A percentile compares a stretch with the other conserved stretches of the same genome.
phyloP scores from a whole-genome alignment of 129 eudicot genomes.

The Rutidosis leptorrhynchoides region DNA sequence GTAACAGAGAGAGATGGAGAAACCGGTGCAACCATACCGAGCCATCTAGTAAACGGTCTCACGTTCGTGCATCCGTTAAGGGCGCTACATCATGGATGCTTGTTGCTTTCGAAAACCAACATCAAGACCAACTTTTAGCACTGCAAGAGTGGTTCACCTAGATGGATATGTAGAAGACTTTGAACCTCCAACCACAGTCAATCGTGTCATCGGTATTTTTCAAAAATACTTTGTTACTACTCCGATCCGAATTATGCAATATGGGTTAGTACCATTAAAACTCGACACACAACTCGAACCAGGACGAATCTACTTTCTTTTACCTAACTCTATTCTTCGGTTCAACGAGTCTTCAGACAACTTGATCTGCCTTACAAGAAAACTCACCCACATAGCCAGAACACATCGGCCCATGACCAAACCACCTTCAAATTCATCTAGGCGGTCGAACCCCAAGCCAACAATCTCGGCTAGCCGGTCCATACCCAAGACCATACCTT shows the following conservation, averaged over 20 bases:
- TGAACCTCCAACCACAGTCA: slow-evolving; percentile 41
- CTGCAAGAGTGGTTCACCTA: slow-evolving; percentile 44
- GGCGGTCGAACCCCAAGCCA: not conserved
- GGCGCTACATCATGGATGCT: slow-evolving; percentile 16
- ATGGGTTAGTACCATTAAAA: slow-evolving; percentile 36
- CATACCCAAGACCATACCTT: not conserved
- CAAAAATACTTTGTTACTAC: slow-evolving; percentile 50
- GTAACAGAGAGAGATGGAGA: slow-evolving; percentile 2
- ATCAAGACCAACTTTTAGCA: not conserved
- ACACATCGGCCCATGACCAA: slow-evolving; percentile 5
- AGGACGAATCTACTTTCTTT: slow-evolving; percentile 46
- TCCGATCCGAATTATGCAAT: slow-evolving; percentile 39
- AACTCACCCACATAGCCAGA: slow-evolving; percentile 39
- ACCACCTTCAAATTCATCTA: not conserved
- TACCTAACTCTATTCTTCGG: slow-evolving; percentile 43
- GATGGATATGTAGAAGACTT: slow-evolving; percentile 47
- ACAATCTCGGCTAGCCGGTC: slow-evolving; percentile 8
- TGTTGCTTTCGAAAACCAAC: slow-evolving; percentile 21
- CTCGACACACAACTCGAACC: slow-evolving; percentile 33
- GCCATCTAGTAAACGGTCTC: not conserved
- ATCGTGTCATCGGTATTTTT: slow-evolving; percentile 29
- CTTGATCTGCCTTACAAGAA: slow-evolving; percentile 36
- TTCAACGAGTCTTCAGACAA: slow-evolving; percentile 44
- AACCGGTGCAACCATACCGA: not conserved
- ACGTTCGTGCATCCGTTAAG: not conserved